phyloP scores from a whole-genome alignment of 2,329 filamentous ascomycete species.

The Fusarium sp. region DNA sequence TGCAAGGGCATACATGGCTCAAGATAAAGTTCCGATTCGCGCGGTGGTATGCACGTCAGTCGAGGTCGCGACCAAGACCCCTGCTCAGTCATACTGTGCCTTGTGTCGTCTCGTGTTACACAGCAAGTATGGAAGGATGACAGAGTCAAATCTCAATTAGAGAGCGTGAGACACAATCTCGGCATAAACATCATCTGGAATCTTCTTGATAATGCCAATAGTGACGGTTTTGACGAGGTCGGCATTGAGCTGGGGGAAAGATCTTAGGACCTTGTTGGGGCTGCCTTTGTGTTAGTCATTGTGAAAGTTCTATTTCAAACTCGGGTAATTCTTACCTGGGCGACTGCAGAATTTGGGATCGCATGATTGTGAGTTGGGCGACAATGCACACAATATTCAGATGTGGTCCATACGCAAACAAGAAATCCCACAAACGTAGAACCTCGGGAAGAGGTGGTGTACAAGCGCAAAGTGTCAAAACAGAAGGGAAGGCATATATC shows the following conservation, averaged over 20 bases:
- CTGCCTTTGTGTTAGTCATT: constrained; percentile 62
- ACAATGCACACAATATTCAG: constrained; percentile 97
- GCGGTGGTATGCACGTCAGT: constrained; percentile 32
- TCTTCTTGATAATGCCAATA: constrained; percentile 87
- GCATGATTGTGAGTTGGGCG: constrained; percentile 89
- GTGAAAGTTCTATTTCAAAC: not conserved
- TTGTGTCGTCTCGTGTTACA: constrained; percentile 10
- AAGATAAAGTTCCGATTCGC: constrained; percentile 34
- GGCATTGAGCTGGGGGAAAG: constrained; percentile 85
- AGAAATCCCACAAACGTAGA: constrained; percentile 92
- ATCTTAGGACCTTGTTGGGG: constrained; percentile 91
- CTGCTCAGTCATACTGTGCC: constrained; percentile 23
- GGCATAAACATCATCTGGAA: constrained; percentile 89
- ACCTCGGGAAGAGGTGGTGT: constrained; percentile 96
- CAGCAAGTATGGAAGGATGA: constrained; percentile 2
- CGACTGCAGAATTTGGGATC: constrained; percentile 85
- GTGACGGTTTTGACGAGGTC: constrained; percentile 87
- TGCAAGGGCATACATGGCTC: constrained; percentile 15
- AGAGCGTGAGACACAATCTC: constrained; percentile 91
- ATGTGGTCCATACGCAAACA: constrained; percentile 95
- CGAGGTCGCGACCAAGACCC: constrained; percentile 24
- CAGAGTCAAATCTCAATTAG: constrained; percentile 52
- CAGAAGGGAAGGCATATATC: constrained; percentile 96
- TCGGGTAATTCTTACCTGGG: constrained; percentile 71
- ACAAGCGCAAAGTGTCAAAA: constrained; percentile 93